A percentile compares a stretch with the other conserved stretches of the same genome.
phyloP scores from a whole-genome alignment of 164 flowering plant species.

The Magnolia sinica region DNA sequence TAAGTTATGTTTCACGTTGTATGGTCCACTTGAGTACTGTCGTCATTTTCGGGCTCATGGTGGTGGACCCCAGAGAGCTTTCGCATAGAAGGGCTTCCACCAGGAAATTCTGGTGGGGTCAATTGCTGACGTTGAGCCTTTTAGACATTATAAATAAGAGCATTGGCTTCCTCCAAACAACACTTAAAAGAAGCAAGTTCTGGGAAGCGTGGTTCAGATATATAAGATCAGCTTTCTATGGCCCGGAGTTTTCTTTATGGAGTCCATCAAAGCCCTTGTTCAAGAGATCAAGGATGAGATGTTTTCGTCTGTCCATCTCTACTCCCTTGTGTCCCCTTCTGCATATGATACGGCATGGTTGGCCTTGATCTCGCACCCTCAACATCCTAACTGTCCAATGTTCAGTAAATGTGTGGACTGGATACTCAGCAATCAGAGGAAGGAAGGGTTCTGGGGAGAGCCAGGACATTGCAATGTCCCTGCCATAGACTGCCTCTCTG shows the following conservation, averaged over 20 bases:
- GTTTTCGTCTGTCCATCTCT: conserved; percentile 14
- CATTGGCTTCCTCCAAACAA: too few species aligned
- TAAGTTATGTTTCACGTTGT: too few species aligned
- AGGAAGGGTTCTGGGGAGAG: conserved; percentile 45
- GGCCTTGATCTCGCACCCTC: conserved; percentile 39
- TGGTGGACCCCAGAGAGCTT: too few species aligned
- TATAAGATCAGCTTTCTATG: too few species aligned
- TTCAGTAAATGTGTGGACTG: conserved; percentile 38
- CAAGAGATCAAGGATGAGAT: conserved; percentile 23
- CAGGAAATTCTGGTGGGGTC: too few species aligned
- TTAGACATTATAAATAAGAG: too few species aligned
- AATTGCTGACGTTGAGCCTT: too few species aligned
- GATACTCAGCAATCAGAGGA: conserved; percentile 39
- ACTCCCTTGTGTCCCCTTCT: conserved; percentile 29
- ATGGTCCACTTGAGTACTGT: too few species aligned
- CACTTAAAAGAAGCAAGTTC: not conserved
- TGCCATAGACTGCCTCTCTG: conserved; percentile 29
- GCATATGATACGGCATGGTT: conserved; percentile 63
- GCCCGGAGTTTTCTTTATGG: not conserved
- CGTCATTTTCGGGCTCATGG: too few species aligned
- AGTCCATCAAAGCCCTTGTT: conserved; percentile 12
- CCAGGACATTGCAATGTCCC: conserved; percentile 15
- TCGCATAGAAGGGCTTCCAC: too few species aligned
- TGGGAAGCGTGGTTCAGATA: not conserved
- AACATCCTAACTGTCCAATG: conserved; percentile 20